Percentiles rank a stretch among this genome's conserved stretches.
Evolutionary conservation across 129 eudicot genomes (phyloP).

Genomic region (Chrysanthemum makinoi): DNA sequence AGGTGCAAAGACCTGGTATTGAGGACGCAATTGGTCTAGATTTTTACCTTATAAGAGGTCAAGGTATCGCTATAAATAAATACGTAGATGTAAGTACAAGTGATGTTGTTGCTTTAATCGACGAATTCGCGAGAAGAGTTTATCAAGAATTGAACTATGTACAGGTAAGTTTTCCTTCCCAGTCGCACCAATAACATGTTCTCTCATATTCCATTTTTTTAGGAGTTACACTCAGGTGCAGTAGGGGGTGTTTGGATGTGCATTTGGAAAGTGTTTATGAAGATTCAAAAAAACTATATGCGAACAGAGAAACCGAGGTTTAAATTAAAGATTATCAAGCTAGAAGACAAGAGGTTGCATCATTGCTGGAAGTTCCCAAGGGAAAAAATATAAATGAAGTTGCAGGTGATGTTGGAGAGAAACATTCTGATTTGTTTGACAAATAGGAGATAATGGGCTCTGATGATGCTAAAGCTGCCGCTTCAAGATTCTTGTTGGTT

Average conservation of each 20-base stretch:
- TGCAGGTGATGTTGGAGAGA: too few species aligned
- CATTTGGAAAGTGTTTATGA: not conserved
- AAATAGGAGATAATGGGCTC: too few species aligned
- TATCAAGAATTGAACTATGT: conserved; percentile 96
- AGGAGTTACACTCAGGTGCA: not conserved
- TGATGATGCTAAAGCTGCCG: too few species aligned
- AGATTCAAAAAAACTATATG: too few species aligned
- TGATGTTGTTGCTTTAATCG: conserved; percentile 89
- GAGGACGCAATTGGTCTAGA: conserved; percentile 91
- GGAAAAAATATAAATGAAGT: too few species aligned
- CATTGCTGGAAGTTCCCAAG: too few species aligned
- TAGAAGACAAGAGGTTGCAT: too few species aligned
- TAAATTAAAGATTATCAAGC: too few species aligned
- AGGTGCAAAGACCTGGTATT: conserved; percentile 96
- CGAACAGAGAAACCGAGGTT: too few species aligned
- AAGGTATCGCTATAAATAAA: conserved; percentile 70
- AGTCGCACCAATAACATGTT: not conserved
- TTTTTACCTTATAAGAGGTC: conserved; percentile 80
- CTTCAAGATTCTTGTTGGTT: too few species aligned
- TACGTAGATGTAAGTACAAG: conserved; percentile 70
- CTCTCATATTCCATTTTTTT: conserved; percentile 1
- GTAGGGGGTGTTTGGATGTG: not conserved
- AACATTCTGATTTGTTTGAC: too few species aligned
- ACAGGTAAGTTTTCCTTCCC: conserved; percentile 60
- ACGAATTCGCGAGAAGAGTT: conserved; percentile 94